Evolutionary conservation across 306 rosid genomes (phyloP).

Genomic region (Prunus kanzakura): DNA sequence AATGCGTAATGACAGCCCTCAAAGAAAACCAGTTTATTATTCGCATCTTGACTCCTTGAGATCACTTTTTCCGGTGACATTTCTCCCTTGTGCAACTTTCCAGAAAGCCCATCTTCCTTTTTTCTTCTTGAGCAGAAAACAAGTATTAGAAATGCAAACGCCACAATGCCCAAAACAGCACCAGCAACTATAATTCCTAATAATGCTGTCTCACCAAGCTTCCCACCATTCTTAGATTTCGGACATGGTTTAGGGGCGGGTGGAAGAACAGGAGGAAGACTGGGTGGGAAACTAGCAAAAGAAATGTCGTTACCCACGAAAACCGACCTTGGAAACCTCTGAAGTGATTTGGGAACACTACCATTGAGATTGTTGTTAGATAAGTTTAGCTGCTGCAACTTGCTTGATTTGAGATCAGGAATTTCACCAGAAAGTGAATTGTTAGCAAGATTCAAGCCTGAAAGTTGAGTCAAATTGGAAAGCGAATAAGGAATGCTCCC

Average conservation of each 20-base stretch:
- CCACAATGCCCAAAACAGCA: constrained; percentile 47
- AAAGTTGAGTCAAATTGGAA: constrained; percentile 49
- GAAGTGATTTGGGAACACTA: constrained; percentile 57
- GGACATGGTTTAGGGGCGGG: constrained; percentile 27
- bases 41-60: constrained; percentile 68
- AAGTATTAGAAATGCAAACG: constrained; percentile 43
- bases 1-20: constrained; percentile 75
- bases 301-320: constrained; percentile 65
- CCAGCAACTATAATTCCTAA: constrained; percentile 53
- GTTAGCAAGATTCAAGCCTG: constrained; percentile 65
- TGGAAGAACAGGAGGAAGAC: constrained; percentile 39
- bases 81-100: constrained; percentile 61
- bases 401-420: constrained; percentile 47
- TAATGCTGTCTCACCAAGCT: constrained; percentile 53
- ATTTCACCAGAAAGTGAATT: constrained; percentile 65
- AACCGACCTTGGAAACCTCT: constrained; percentile 55
- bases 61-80: constrained; percentile 83
- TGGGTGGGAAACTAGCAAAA: constrained; percentile 18
- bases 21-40: constrained; percentile 69
- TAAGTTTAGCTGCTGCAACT: constrained; percentile 43
- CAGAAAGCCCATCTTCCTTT: constrained; percentile 33
- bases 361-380: constrained; percentile 58
- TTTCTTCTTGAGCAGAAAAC: constrained; percentile 58
- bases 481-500: constrained; percentile 64
- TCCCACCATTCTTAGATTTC: constrained; percentile 35